A percentile compares a stretch with the other conserved stretches of the same genome.
These are phyloP conservation scores for Diaporthe aspalathi DNA, from an alignment of 2,329 filamentous ascomycete species.

Conservation along the genomic window DNA sequence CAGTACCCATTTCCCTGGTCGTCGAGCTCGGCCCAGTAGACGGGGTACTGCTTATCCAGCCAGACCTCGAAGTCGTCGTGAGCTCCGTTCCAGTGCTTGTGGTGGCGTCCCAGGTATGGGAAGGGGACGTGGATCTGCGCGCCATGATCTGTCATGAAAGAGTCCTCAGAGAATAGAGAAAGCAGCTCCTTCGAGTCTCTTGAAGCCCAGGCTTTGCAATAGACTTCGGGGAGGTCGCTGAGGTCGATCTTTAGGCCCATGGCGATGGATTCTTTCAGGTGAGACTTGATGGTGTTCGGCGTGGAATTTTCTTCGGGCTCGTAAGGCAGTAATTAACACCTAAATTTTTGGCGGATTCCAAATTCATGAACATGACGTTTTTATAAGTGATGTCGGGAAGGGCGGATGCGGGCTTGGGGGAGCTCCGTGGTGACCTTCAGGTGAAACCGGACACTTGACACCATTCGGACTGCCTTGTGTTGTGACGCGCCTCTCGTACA, in stretches of 20 bases:
- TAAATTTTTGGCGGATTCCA: no score
- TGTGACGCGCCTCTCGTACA: neutral
- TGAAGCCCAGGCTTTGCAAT: constrained; percentile 16
- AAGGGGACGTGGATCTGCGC: constrained; percentile 13
- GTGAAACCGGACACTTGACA: constrained; percentile 20
- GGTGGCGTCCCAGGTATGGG: constrained; percentile 19
- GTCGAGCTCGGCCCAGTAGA: constrained; percentile 29
- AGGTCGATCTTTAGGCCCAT: neutral
- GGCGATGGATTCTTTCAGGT: neutral
- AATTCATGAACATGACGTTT: neutral
- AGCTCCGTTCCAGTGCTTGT: constrained; percentile 27
- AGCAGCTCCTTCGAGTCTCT: neutral
- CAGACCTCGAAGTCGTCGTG: constrained; percentile 23
- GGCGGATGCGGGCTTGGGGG: constrained; percentile 25
- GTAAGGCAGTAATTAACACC: no score
- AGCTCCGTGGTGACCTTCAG: constrained; percentile 21
- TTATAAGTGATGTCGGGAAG: constrained; percentile 8
- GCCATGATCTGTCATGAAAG: constrained; percentile 23
- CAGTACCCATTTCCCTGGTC: constrained; percentile 4
- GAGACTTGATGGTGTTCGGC: neutral
- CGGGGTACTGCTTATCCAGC: constrained; percentile 16
- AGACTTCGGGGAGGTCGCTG: constrained; percentile 19
- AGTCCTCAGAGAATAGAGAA: constrained; percentile 15
- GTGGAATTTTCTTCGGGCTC: neutral
- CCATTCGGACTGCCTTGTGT: neutral